Evolutionary conservation across 805 yeast species (phyloP).

Genomic region (Metschnikowia noctiluminum): DNA sequence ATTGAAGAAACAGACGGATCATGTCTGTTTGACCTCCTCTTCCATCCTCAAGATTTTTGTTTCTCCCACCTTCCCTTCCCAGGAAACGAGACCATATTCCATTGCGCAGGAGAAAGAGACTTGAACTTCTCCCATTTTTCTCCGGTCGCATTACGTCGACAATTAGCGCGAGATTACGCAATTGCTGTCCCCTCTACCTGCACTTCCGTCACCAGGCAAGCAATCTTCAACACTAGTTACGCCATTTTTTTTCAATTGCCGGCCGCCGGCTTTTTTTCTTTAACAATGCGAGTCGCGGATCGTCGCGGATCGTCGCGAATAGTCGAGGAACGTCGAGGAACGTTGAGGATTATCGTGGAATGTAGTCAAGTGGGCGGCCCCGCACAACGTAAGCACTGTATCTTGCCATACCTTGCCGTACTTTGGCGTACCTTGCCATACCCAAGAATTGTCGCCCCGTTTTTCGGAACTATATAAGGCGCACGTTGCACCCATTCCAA

Average conservation of each 20-base stretch:
- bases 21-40: too few relatives aligned
- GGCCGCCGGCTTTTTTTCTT: too few relatives aligned
- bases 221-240: not conserved
- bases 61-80: too few relatives aligned
- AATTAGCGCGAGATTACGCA: slow-evolving; percentile 1
- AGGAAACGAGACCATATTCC: not conserved
- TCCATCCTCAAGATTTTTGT: too few relatives aligned
- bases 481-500: not conserved
- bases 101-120: not conserved
- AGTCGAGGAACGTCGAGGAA: too few relatives aligned
- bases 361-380: not conserved
- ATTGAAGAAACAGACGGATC: not conserved
- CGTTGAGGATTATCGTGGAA: not conserved
- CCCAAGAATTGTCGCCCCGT: too few relatives aligned
- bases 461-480: not conserved
- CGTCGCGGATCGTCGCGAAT: too few relatives aligned
- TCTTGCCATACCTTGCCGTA: too few relatives aligned
- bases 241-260: not conserved
- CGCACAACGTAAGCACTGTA: not conserved
- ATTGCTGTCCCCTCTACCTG: not conserved
- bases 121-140: not conserved
- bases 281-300: too few relatives aligned
- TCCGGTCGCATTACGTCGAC: not conserved
- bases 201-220: not conserved
- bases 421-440: too few relatives aligned